Evolutionary conservation across 768 basidiomycete species (phyloP).

Genomic region (Collybia sordida): DNA sequence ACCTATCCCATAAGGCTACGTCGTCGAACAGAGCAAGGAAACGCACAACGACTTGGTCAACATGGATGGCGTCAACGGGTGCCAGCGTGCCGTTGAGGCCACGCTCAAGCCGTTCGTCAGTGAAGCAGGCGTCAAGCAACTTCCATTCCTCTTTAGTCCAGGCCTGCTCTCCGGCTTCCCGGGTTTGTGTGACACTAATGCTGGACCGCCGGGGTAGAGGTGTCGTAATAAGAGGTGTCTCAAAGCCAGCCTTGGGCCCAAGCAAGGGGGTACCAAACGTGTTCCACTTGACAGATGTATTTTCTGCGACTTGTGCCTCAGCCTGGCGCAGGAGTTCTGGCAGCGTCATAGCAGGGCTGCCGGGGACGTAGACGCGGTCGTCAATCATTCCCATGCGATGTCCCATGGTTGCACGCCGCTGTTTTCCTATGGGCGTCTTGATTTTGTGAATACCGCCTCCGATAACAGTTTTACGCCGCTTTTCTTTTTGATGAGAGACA

Average conservation of each 20-base stretch:
- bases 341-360: conserved; percentile 52
- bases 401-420: conserved; percentile 14
- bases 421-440: conserved; percentile 1
- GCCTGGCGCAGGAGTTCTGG: conserved; percentile 59
- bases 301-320: conserved; percentile 44
- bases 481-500: conserved; percentile 28
- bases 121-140: conserved; percentile 73
- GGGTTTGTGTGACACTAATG: not conserved
- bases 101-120: conserved; percentile 61
- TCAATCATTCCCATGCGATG: conserved; percentile 44
- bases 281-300: conserved; percentile 13
- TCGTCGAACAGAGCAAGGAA: conserved; percentile 57
- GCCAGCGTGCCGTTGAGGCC: conserved; percentile 43
- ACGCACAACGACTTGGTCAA: conserved; percentile 58
- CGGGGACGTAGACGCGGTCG: conserved; percentile 55
- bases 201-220: not conserved
- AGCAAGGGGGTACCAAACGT: conserved; percentile 28
- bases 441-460: conserved; percentile 31
- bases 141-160: conserved; percentile 87
- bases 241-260: not conserved
- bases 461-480: conserved; percentile 34
- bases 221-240: not conserved
- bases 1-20: conserved; percentile 56
- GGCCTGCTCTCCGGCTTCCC: conserved; percentile 15
- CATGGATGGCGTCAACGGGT: conserved; percentile 49